A percentile compares a stretch with the other conserved stretches of the same genome.
phyloP scores from a whole-genome alignment of 306 rosid species.

The Adenanthera pavonina region DNA sequence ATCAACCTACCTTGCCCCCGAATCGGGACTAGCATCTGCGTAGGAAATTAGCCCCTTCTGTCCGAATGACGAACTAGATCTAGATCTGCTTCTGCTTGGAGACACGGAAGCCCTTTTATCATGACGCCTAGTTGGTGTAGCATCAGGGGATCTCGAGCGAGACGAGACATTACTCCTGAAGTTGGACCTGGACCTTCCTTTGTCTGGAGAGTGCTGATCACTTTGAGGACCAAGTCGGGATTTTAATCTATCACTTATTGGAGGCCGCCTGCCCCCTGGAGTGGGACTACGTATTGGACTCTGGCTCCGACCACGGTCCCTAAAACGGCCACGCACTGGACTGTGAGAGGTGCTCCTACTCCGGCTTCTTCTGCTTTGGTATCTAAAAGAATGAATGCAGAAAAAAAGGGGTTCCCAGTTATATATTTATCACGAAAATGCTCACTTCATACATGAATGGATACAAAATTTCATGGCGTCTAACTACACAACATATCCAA shows the following conservation, averaged over 20 bases:
- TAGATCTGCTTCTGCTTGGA: constrained; percentile 65
- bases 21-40: constrained; percentile 81
- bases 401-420: not conserved
- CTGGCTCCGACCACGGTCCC: constrained; percentile 53
- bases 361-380: constrained; percentile 67
- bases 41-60: constrained; percentile 91
- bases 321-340: constrained; percentile 69
- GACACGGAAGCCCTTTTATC: constrained; percentile 55
- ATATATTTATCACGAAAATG: constrained; percentile 18
- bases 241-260: constrained; percentile 73
- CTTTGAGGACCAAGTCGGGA: constrained; percentile 83
- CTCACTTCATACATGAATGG: not conserved
- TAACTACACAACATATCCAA: constrained; percentile 10
- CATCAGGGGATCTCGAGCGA: constrained; percentile 70
- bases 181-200: constrained; percentile 49
- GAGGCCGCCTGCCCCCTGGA: constrained; percentile 67
- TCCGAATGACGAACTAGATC: constrained; percentile 75
- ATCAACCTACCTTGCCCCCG: constrained; percentile 45
- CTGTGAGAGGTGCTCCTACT: constrained; percentile 78
- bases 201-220: constrained; percentile 51
- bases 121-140: constrained; percentile 50
- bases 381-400: constrained; percentile 43
- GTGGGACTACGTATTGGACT: constrained; percentile 66
- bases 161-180: constrained; percentile 51
- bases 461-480: constrained; percentile 2